Evolutionary conservation across 129 eudicot genomes (phyloP).

Genomic region (Tagetes patula): DNA sequence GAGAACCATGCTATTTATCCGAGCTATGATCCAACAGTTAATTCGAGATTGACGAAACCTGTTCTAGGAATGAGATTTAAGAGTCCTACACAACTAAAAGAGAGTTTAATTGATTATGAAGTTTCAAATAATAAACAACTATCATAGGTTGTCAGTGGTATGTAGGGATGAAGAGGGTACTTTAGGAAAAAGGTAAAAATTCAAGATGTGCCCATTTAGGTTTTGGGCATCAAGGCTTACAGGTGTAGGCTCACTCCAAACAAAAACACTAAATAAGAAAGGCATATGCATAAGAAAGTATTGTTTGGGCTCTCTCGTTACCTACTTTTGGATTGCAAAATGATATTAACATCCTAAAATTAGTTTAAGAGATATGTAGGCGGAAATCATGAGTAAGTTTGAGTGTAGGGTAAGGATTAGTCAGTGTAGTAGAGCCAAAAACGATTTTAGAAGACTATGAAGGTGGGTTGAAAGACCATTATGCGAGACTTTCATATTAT

Average conservation of each 20-base stretch:
- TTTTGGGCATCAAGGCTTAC: not conserved
- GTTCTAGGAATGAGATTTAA: not conserved
- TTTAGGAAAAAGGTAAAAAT: not conserved
- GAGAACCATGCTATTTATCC: not conserved
- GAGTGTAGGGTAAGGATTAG: no score
- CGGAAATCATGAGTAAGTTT: no score
- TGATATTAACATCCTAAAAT: no score
- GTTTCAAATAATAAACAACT: no score
- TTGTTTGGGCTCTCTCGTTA: not conserved
- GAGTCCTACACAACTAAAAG: not conserved
- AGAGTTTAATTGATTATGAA: no score
- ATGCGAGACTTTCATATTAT: no score
- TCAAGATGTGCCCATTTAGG: not conserved
- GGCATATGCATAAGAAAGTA: not conserved
- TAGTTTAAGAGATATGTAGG: no score
- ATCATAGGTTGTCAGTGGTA: not conserved
- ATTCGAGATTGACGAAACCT: not conserved
- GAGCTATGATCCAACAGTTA: not conserved
- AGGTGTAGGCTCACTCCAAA: not conserved
- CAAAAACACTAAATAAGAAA: not conserved
- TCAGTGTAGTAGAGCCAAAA: no score
- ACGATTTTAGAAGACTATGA: no score
- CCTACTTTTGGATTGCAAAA: not conserved
- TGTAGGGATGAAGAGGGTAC: not conserved
- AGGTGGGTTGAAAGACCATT: no score